Conservation (phyloP, 805 yeast species). For the Starmerella scarabaei region DNA sequence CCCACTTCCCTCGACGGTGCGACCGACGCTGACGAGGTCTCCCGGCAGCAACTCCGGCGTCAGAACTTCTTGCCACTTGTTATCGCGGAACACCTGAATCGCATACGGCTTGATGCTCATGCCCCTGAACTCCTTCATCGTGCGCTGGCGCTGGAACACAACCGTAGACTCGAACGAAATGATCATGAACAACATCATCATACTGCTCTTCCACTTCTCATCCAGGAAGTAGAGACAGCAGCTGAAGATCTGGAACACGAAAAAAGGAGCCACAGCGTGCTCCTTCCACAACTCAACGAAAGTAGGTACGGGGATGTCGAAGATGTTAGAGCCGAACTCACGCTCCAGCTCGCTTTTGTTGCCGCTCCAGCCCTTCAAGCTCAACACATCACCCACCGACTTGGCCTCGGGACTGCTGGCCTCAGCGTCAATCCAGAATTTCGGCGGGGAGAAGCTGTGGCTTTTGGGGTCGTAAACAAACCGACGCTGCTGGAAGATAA, state of each 20-base stretch:
- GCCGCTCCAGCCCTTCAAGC: slow-evolving; percentile 36
- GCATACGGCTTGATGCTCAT: slow-evolving; percentile 93
- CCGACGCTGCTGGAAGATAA: slow-evolving; percentile 83
- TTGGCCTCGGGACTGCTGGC: slow-evolving; percentile 31
- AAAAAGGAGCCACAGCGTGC: slow-evolving; percentile 96
- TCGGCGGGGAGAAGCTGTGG: slow-evolving; percentile 64
- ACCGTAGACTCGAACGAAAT: slow-evolving; percentile 87
- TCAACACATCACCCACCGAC: slow-evolving; percentile 43
- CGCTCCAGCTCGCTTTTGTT: slow-evolving; percentile 31
- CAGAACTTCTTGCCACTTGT: slow-evolving; percentile 53
- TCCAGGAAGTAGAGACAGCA: slow-evolving; percentile 93
- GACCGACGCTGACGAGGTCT: slow-evolving; percentile 68
- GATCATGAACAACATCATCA: slow-evolving; percentile 83
- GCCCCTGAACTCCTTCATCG: slow-evolving; percentile 88
- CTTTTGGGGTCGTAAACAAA: slow-evolving; percentile 51
- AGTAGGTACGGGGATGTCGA: slow-evolving; percentile 92
- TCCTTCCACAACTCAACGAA: slow-evolving; percentile 84
- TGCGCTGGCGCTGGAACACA: slow-evolving; percentile 87
- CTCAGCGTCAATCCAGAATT: slow-evolving; percentile 46
- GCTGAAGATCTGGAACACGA: slow-evolving; percentile 91
- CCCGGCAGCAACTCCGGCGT: slow-evolving; percentile 79
- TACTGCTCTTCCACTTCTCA: slow-evolving; percentile 90
- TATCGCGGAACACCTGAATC: slow-evolving; percentile 57
- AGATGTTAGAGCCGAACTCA: slow-evolving; percentile 69
- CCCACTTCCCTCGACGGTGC: slow-evolving; percentile 85